phyloP scores from a whole-genome alignment of 176 grass and related monocot species.

The Oryza brachyantha region DNA sequence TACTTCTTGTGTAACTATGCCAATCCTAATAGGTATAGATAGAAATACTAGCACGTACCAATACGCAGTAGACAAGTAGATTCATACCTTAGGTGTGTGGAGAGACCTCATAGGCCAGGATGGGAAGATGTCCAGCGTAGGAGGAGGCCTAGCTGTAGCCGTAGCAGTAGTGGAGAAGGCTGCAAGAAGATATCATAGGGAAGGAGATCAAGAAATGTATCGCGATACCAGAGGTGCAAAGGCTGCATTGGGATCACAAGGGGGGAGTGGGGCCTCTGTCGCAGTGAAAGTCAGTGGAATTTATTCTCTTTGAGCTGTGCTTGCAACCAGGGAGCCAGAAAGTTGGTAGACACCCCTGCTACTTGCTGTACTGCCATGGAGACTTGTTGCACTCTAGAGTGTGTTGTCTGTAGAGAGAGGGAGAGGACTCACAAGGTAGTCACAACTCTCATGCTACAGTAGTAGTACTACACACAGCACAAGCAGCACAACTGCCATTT shows the following conservation, averaged over 20 bases:
- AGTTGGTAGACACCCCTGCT: not conserved
- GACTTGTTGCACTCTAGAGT: conserved; percentile 11
- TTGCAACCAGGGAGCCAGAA: conserved; percentile 36
- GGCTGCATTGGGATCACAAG: conserved; percentile 53
- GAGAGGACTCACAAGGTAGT: conserved; percentile 28
- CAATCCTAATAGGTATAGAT: not conserved
- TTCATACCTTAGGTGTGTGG: conserved; percentile 76
- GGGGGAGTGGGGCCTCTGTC: conserved; percentile 14
- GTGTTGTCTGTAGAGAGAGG: not conserved
- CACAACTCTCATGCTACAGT: conserved; percentile 32
- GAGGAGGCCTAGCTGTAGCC: conserved; percentile 47
- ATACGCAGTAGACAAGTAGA: not conserved
- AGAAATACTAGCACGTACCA: not conserved
- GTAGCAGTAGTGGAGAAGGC: conserved; percentile 51
- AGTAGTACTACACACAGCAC: conserved; percentile 26
- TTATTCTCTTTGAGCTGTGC: conserved; percentile 46
- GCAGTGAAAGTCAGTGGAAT: conserved; percentile 37
- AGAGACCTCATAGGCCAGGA: conserved; percentile 81
- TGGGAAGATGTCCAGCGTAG: conserved; percentile 95
- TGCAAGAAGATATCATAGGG: conserved; percentile 60
- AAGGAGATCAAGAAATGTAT: conserved; percentile 52
- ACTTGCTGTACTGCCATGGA: conserved; percentile 30
- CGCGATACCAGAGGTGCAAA: conserved; percentile 43
- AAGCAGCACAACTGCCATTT: conserved; percentile 32
- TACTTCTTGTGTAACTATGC: not conserved